phyloP scores from a whole-genome alignment of 805 yeast genomes.

The Isabelozyma heimii region DNA sequence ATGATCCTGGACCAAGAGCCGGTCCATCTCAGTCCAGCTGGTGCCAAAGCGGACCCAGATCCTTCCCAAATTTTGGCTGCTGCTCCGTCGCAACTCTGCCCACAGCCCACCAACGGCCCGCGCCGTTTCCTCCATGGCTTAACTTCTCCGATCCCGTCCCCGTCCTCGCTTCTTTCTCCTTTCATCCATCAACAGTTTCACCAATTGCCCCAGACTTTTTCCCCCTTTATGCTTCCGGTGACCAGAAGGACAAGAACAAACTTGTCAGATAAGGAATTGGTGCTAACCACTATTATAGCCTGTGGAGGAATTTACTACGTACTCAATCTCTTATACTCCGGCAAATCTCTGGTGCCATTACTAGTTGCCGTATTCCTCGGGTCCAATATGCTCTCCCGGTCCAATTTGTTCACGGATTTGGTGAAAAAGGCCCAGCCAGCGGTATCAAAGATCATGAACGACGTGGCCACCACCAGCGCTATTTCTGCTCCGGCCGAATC shows the following conservation, averaged over 20 bases:
- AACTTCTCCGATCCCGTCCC: no score
- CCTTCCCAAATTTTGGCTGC: no score
- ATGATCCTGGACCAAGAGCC: no score
- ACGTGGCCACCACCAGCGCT: not conserved
- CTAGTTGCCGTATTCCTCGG: slow-evolving; percentile 27
- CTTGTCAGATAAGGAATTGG: slow-evolving; percentile 15
- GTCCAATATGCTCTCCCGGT: slow-evolving; percentile 29
- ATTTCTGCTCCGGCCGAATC: not conserved
- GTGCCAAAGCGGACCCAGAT: not conserved
- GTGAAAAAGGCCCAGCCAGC: not conserved
- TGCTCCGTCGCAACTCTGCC: no score
- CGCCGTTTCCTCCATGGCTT: no score
- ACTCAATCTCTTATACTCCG: slow-evolving; percentile 11
- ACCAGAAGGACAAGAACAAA: not conserved
- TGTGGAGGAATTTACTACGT: slow-evolving; percentile 16
- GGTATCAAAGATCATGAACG: not conserved
- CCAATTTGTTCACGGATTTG: not conserved
- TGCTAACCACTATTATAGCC: slow-evolving; percentile 11
- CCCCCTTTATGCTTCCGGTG: not conserved
- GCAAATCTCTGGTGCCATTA: slow-evolving; percentile 24
- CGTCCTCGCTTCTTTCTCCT: no score
- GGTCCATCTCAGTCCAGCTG: no score
- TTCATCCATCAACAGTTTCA: no score
- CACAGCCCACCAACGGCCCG: no score
- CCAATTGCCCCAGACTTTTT: not conserved